A percentile compares a stretch with the other conserved stretches of the same genome.
phyloP scores from a whole-genome alignment of 2,329 filamentous ascomycete genomes.

The Cercospora citrullina region DNA sequence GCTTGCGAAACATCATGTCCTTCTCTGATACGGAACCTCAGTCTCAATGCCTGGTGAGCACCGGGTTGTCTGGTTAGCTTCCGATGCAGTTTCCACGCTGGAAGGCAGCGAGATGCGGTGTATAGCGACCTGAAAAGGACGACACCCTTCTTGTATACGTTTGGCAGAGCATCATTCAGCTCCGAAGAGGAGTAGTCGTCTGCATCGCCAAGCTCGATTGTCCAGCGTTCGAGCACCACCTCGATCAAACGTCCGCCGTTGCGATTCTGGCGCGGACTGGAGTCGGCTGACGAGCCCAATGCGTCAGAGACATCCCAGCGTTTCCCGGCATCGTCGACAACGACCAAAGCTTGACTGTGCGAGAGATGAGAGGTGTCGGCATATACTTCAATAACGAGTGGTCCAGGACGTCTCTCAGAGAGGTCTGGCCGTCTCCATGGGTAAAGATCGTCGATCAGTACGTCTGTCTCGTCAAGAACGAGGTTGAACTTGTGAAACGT shows the following conservation, averaged over 20 bases:
- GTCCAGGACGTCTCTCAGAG: slow-evolving; percentile 73
- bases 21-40: slow-evolving; percentile 76
- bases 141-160: slow-evolving; percentile 95
- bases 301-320: slow-evolving; percentile 89
- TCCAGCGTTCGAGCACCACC: slow-evolving; percentile 89
- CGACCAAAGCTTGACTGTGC: slow-evolving; percentile 81
- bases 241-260: slow-evolving; percentile 56
- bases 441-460: slow-evolving; percentile 76
- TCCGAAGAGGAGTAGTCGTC: slow-evolving; percentile 57
- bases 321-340: slow-evolving; percentile 85
- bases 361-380: slow-evolving; percentile 65
- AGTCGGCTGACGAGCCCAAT: slow-evolving; percentile 62
- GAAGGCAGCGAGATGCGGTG: slow-evolving; percentile 76
- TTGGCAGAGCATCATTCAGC: slow-evolving; percentile 66
- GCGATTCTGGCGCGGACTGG: slow-evolving; percentile 47
- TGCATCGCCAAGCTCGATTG: slow-evolving; percentile 71
- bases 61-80: slow-evolving; percentile 68
- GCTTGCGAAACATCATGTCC: slow-evolving; percentile 52
- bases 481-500: slow-evolving; percentile 76
- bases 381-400: slow-evolving; percentile 87
- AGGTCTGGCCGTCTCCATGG: slow-evolving; percentile 80
- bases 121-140: slow-evolving; percentile 90
- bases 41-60: slow-evolving; percentile 62
- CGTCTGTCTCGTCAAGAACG: slow-evolving; percentile 87
- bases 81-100: slow-evolving; percentile 82